These are phyloP conservation scores for Lactarius pseudohatsudake DNA, from an alignment of 768 basidiomycete genomes.

Conservation along the genomic window DNA sequence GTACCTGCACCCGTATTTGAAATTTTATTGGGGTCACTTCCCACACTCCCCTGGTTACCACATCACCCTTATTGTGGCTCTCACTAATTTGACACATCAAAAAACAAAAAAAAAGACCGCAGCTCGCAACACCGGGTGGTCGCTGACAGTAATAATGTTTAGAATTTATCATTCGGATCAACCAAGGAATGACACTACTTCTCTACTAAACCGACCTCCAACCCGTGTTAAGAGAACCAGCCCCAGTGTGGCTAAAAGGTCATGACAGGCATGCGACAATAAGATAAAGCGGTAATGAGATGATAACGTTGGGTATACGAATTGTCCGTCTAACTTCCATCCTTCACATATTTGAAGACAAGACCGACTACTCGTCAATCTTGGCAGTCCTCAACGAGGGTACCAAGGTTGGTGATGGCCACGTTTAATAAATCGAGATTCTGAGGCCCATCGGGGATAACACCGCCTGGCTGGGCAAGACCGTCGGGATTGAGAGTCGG, in stretches of 20 bases:
- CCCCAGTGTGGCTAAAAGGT: conserved; percentile 6
- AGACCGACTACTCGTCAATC: not conserved
- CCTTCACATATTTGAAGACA: not conserved
- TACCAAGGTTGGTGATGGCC: conserved; percentile 11
- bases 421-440: not conserved
- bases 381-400: not conserved
- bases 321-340: not conserved
- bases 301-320: conserved; percentile 19
- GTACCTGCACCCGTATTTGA: not conserved
- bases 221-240: conserved; percentile 12
- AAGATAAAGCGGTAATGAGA: conserved; percentile 15
- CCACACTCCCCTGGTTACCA: not conserved
- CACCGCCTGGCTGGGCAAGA: conserved; percentile 1
- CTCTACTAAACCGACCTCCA: not conserved
- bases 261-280: conserved; percentile 11
- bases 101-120: too few species aligned
- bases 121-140: too few species aligned
- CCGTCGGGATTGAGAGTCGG: not conserved
- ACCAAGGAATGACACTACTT: conserved; percentile 5
- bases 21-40: not conserved
- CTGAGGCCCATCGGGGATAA: not conserved
- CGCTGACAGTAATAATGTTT: not conserved
- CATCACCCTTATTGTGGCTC: not conserved
- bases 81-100: not conserved
- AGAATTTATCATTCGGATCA: conserved; percentile 3